Evolutionary conservation across 495 filamentous ascomycete genomes (phyloP), one percentile per base, ranked within the genome.

Genomic region (Hypoxylon fuscum): DNA sequence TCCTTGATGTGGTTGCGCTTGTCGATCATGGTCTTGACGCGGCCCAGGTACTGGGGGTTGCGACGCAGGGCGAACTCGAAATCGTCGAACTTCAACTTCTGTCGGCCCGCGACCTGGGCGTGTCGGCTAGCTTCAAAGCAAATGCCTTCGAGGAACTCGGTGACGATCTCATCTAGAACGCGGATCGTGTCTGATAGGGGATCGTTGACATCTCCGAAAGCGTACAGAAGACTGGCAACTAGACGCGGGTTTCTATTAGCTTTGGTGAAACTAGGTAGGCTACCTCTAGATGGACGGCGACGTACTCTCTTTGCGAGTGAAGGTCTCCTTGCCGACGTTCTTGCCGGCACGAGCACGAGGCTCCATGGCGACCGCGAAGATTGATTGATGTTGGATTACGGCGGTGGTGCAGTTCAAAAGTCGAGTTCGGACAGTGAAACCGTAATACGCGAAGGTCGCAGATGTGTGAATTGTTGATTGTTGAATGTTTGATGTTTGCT

Each of bases 61-160:
- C 88, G 85, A 27, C 96, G 86, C 49, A 97, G 85, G 25, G 90
- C 90, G 69, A 95, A 98, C 69, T 93, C 90, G 80, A 98, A 96
- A 73, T 98, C 95, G 62, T 98, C 95, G 54, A 96, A 90, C 70
- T 98, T 98, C 77, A 97, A 90, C 77, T 98, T 98, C 68, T 94
- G 90, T 5, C 95, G 87, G 2, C 91, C 87, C 2, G 89, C 85
- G 73, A 95, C 87, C 67, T 88, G 86, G 0, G 95, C 95, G 62
- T 86, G 86, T 18, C 88, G 84, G 21, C 90, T 88, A 4, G 95
- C 94, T 48, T 90, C 88, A 80, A 97, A 95, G 79, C 90, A 93
- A 55, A 95, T 83, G 72, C 93, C 91, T 55, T 95, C 86, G 54
- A 93, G 85, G 76, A 91, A 94, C 74, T 97, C 95, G 40, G 92